Evolutionary conservation across 352 stramenopile genomes (phyloP), one percentile per base, ranked within the genome.

Genomic region (Globisporangium solare): DNA sequence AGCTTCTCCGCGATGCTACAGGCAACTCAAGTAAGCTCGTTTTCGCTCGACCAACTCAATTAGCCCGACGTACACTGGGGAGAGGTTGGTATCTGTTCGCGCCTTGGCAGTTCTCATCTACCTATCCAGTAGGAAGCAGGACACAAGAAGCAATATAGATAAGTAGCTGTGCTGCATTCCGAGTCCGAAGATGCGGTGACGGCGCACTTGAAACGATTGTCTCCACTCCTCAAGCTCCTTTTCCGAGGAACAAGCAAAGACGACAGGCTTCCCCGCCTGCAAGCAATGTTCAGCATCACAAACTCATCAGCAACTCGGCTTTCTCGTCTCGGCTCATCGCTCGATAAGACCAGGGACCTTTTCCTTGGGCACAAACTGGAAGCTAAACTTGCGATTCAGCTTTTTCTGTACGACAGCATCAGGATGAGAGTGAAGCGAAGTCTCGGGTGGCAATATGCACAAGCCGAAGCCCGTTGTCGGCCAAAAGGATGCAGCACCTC

Each of bases 151-250:
- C 52, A 27, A 15, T 24, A 17, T 32, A 21, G 17, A 40, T 21
- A 24, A 35, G 2, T 8, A 35, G 27, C 27, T 35, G 27, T 8
- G 5, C 2, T 35, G 51, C 15, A 51, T 55, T 45, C n/a, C n/a
- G 37, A 27, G 17, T 12, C 11, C 27, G 10, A 21, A 43, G 5
- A 12, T 64, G 2, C 48, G 17, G 41, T 35, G 27, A 10, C 10
- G 0, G 24, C n/a, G 49, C n/a, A 76, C 73, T 50, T 81, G 70
- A n/a, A 90, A 73, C 4, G 76, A 65, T 8, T 69, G 60, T 41
- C 63, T 73, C 79, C 79, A 90, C 54, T 92, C 82, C 2, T 57
- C 45, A 15, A 86, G 66, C 50, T 90, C 82, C 8, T 68, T 70
- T 14, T 80, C 75, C 12, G 66, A 83, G 20, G 63, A 54, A 39